Conservation (phyloP, 2,329 filamentous ascomycete genomes). For the Curvularia verruculosa region DNA sequence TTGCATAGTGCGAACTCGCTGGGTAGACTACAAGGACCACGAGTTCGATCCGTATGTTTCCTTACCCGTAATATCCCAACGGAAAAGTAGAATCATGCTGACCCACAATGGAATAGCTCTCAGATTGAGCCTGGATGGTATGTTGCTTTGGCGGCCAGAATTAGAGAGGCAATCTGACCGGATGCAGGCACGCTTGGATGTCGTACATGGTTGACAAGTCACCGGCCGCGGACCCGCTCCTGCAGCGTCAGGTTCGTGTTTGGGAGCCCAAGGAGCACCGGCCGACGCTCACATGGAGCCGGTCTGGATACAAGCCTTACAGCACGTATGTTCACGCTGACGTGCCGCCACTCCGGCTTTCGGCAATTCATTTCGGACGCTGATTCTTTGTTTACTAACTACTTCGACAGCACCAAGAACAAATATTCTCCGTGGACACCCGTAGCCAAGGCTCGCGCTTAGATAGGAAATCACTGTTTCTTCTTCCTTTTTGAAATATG, state of each 20-base stretch:
- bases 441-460: constrained; percentile 49
- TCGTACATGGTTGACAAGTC: constrained; percentile 90
- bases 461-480: constrained; percentile 38
- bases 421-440: constrained; percentile 58
- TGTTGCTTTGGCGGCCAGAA: background rate
- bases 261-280: constrained; percentile 80
- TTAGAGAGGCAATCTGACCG: constrained; percentile 4
- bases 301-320: constrained; percentile 89
- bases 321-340: constrained; percentile 74
- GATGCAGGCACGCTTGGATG: constrained; percentile 86
- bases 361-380: background rate
- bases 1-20: constrained; percentile 85
- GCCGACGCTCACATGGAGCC: constrained; percentile 75
- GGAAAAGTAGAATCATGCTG: background rate
- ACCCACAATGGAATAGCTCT: constrained; percentile 59
- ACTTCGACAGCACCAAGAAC: constrained; percentile 52
- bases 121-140: constrained; percentile 93
- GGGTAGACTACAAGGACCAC: constrained; percentile 93
- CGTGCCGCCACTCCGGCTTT: background rate
- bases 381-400: constrained; percentile 18
- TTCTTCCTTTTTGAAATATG: background rate
- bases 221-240: constrained; percentile 74
- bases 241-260: constrained; percentile 68
- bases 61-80: background rate
- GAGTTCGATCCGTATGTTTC: constrained; percentile 75